Percentiles rank a stretch among this genome's conserved stretches.
Conservation (phyloP, 2,329 filamentous ascomycete species). For the Grosmannia huntii region DNA sequence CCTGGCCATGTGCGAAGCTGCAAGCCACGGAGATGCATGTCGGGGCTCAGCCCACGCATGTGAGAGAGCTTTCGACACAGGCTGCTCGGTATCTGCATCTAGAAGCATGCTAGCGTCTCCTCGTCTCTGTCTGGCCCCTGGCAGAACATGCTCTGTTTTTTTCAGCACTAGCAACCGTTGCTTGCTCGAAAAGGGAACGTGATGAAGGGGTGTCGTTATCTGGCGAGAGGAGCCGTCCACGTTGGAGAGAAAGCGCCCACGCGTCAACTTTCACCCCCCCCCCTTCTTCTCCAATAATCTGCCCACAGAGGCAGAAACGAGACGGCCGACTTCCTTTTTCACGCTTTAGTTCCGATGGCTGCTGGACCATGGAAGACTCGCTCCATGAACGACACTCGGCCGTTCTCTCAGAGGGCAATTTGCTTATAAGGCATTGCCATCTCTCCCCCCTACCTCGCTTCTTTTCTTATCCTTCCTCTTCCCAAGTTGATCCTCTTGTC, state of each 20-base stretch:
- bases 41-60: not conserved
- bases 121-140: not conserved
- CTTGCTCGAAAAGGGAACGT: not conserved
- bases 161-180: not conserved
- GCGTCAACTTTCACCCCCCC: not conserved
- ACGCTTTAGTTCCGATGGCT: not conserved
- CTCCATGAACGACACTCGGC: no score
- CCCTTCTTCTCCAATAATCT: not conserved
- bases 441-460: not conserved
- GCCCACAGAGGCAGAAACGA: not conserved
- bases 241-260: not conserved
- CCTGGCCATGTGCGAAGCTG: no score
- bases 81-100: conserved; percentile 4
- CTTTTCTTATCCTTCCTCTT: not conserved
- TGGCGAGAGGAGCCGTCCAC: no score
- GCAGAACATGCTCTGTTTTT: not conserved
- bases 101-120: conserved; percentile 2
- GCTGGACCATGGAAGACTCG: no score
- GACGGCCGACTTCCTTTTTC: not conserved
- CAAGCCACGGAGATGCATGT: not conserved
- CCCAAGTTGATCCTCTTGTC: conserved; percentile 1
- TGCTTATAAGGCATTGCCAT: not conserved
- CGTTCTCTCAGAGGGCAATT: not conserved
- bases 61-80: not conserved
- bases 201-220: not conserved